These are phyloP conservation scores for Wilhelminamyces savonicus DNA, from an alignment of 805 yeast species.

Conservation along the genomic window DNA sequence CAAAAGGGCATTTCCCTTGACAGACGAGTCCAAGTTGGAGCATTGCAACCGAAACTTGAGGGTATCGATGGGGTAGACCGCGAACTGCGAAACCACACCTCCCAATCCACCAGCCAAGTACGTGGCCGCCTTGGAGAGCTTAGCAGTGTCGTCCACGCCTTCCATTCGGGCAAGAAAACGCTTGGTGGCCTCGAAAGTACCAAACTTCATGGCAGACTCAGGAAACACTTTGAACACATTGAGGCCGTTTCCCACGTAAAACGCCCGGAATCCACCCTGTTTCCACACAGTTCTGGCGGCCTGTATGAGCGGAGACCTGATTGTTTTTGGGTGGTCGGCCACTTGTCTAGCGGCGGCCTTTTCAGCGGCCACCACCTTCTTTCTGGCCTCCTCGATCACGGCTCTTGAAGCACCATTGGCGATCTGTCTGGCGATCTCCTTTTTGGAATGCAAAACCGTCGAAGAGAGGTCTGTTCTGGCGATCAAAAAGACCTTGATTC, in stretches of 20 bases:
- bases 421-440: conserved; percentile 31
- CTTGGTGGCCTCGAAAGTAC: conserved; percentile 87
- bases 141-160: conserved; percentile 64
- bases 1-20: conserved; percentile 58
- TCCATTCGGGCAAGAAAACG: conserved; percentile 65
- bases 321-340: conserved; percentile 32
- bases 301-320: conserved; percentile 68
- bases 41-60: conserved; percentile 91
- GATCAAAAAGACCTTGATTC: conserved; percentile 88
- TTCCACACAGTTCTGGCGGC: conserved; percentile 78
- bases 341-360: conserved; percentile 17
- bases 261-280: conserved; percentile 83
- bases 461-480: conserved; percentile 82
- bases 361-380: conserved; percentile 21
- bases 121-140: conserved; percentile 70
- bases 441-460: conserved; percentile 55
- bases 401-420: conserved; percentile 29
- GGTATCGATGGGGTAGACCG: conserved; percentile 94
- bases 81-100: conserved; percentile 87
- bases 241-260: conserved; percentile 92
- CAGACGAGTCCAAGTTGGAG: conserved; percentile 63
- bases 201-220: conserved; percentile 95
- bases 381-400: conserved; percentile 28
- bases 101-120: conserved; percentile 95
- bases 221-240: conserved; percentile 94